These are phyloP conservation scores for Lasiodiplodia gonubiensis DNA, from an alignment of 2,329 filamentous ascomycete genomes.

Conservation along the genomic window DNA sequence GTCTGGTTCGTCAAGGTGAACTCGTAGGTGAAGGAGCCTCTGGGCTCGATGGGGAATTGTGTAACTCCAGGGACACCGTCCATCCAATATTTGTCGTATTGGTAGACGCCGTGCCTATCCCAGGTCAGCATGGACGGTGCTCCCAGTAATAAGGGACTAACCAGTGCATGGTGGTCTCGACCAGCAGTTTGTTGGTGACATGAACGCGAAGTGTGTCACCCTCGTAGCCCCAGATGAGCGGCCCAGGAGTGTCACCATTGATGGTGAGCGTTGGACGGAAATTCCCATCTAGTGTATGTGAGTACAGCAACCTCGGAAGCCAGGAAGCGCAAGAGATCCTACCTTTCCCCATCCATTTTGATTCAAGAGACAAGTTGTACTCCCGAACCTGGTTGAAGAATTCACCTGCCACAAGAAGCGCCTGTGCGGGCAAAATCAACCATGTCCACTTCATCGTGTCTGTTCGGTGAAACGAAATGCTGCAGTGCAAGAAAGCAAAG, in stretches of 20 bases:
- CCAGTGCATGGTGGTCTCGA: constrained; percentile 57
- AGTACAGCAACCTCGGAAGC: neutral
- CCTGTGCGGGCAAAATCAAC: neutral
- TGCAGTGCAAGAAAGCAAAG: too few species aligned
- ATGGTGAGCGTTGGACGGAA: constrained; percentile 5
- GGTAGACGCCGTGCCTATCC: constrained; percentile 50
- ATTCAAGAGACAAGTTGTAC: constrained; percentile 4
- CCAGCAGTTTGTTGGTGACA: constrained; percentile 56
- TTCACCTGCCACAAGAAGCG: neutral
- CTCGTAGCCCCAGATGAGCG: constrained; percentile 13
- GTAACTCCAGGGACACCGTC: constrained; percentile 65
- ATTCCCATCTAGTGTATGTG: neutral
- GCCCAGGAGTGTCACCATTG: constrained; percentile 2
- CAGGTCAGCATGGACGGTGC: neutral
- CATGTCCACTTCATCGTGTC: neutral
- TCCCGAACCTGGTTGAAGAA: constrained; percentile 2
- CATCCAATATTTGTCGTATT: constrained; percentile 62
- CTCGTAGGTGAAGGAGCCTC: constrained; percentile 57
- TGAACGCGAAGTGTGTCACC: constrained; percentile 14
- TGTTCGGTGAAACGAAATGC: neutral
- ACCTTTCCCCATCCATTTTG: constrained; percentile 7
- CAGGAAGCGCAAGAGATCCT: neutral
- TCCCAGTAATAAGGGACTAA: constrained; percentile 42
- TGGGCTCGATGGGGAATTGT: constrained; percentile 59
- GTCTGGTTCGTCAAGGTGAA: constrained; percentile 61